phyloP scores from a whole-genome alignment of 2,329 filamentous ascomycete genomes.

The Trichoderma endophyticum region DNA sequence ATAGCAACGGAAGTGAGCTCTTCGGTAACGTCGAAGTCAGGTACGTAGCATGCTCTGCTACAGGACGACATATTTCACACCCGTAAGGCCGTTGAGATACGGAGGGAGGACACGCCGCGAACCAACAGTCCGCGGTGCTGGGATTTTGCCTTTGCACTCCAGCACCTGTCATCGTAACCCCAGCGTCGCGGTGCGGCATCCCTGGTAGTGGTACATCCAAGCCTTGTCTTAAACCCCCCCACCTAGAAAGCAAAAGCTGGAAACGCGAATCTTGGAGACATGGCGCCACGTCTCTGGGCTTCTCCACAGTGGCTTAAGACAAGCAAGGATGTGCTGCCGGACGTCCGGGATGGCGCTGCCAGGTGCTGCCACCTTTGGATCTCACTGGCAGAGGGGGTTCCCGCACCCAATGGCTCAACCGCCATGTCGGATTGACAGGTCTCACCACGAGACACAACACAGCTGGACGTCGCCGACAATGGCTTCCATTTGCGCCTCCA shows the following conservation, averaged over 20 bases:
- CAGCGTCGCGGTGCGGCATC: not conserved
- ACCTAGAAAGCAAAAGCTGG: not conserved
- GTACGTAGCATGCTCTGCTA: not conserved
- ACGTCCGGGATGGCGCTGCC: constrained; percentile 8
- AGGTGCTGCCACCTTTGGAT: constrained; percentile 10
- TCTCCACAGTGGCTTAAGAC: constrained; percentile 18
- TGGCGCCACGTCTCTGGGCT: constrained; percentile 5
- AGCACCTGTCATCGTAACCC: not conserved
- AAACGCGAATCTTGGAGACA: constrained; percentile 15
- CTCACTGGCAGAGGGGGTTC: constrained; percentile 8
- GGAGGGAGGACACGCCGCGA: not conserved
- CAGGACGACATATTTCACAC: not conserved
- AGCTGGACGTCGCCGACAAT: not conserved
- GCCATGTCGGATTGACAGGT: constrained; percentile 16
- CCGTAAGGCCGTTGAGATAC: not conserved
- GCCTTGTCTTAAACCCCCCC: not conserved
- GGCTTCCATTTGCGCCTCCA: constrained; percentile 3
- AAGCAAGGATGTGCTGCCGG: constrained; percentile 7
- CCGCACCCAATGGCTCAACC: constrained; percentile 1
- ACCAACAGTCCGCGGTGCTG: not conserved
- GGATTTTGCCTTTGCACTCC: not conserved
- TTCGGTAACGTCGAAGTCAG: not conserved
- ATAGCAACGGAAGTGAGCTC: not conserved
- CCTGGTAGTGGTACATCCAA: not conserved
- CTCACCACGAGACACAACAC: not conserved